Percentiles rank a stretch among this genome's conserved stretches.
These are phyloP conservation scores for Bipolaris gigantea DNA, from an alignment of 2,329 filamentous ascomycete genomes.

Conservation along the genomic window DNA sequence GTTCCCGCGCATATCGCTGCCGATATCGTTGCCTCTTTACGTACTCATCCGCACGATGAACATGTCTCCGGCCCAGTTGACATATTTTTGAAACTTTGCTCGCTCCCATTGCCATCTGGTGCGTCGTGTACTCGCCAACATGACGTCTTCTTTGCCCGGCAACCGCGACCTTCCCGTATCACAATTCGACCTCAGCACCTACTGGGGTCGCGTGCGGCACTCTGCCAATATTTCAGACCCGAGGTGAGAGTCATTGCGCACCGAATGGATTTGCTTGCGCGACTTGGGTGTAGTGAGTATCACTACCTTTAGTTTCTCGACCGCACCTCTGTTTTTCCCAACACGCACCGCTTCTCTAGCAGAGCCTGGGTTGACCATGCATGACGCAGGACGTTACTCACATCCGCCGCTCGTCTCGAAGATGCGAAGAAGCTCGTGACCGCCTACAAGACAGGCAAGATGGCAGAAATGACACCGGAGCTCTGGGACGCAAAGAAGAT, in stretches of 20 bases:
- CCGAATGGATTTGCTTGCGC: constrained; percentile 13
- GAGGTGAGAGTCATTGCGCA: constrained; percentile 66
- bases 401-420: constrained; percentile 76
- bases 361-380: constrained; percentile 19
- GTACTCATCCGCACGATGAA: not conserved
- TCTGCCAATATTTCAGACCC: constrained; percentile 89
- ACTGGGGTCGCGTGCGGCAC: constrained; percentile 93
- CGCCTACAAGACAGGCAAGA: constrained; percentile 82
- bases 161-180: constrained; percentile 84
- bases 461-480: constrained; percentile 80
- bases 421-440: constrained; percentile 80
- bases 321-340: constrained; percentile 2
- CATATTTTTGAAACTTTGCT: constrained; percentile 6
- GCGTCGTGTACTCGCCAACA: constrained; percentile 29
- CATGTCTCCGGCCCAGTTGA: constrained; percentile 8
- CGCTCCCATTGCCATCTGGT: constrained; percentile 4
- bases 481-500: constrained; percentile 97
- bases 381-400: constrained; percentile 74
- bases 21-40: constrained; percentile 20
- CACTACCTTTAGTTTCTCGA: constrained; percentile 32
- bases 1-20: constrained; percentile 16
- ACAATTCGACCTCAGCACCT: constrained; percentile 88
- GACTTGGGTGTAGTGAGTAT: constrained; percentile 44
- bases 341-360: not conserved
- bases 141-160: constrained; percentile 66